Base-by-base conservation (phyloP, 2,329 filamentous ascomycete species). In the Penicillium sp. region DNA sequence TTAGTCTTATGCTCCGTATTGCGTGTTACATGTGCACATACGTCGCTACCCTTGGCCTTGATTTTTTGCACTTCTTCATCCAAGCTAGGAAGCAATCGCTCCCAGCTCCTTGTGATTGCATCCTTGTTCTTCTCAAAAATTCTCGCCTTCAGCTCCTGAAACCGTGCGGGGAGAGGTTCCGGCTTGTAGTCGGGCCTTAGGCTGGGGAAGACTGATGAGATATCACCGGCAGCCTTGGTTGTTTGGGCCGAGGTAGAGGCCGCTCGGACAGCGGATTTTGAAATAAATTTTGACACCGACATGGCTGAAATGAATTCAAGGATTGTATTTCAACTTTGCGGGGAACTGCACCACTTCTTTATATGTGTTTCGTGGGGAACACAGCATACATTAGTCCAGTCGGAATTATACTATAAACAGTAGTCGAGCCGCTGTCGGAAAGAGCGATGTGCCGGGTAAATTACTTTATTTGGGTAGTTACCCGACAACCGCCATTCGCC, bases 161-260 rank as follows among this genome's bases (percentile, higher is more conserved):
- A 79, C 6, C 77, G 70, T 32, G 69, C 52, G 3, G 76, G 74
- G 16, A 79, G 65, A 15, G 76, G 72, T 47, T 75, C 67, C 1
- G 73, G 68, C 46, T 74, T 67, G 52, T 75, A 75, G 53, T 75
- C 76, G 1, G 75, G 75, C 55, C 67, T 64, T 50, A 79, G 66
- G 56, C 75, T 77, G 2, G 75, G 75, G 54, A 79, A 79, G n/a
- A 79, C 75, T 12, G 75, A 77, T 4, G 75, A 78, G 51, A 79
- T 79, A 60, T 79, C 77, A 31, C 76, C 75, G 2, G 70, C 72
- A 13, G 74, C 72, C 60, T 78, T 78, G 35, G 75, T 77, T 32
- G 69, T 65, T 35, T 69, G 68, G 12, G 69, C 62, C 13, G 68
- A 49, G 25, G 65, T 60, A n/a, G 71, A 62, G 4, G 66, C 68